phyloP scores from a whole-genome alignment of 176 grass and related monocot species.

The Musa itinerans region DNA sequence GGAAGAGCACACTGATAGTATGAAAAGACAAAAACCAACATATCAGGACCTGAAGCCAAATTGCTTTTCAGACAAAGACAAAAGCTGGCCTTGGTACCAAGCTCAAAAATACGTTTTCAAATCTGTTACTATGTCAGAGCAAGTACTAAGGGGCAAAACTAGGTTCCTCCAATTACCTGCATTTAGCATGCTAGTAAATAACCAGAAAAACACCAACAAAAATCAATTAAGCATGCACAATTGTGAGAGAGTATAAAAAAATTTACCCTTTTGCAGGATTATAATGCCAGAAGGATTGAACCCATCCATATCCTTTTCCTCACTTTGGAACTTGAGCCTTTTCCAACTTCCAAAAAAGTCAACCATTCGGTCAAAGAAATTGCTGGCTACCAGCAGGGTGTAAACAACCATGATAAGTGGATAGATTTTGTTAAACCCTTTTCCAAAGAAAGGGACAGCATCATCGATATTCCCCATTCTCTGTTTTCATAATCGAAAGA shows the following conservation, averaged over 20 bases:
- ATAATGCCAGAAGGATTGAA: constrained; percentile 91
- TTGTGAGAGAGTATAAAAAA: constrained; percentile 4
- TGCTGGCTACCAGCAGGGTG: constrained; percentile 81
- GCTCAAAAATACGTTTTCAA: neutral
- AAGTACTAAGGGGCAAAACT: neutral
- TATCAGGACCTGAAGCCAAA: too few relatives aligned
- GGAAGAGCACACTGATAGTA: too few relatives aligned
- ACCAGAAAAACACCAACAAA: constrained; percentile 2
- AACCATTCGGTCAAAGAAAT: constrained; percentile 91
- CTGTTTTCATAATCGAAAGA: constrained; percentile 39
- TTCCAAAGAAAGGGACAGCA: constrained; percentile 98
- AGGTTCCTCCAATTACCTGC: neutral
- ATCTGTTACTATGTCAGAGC: too few relatives aligned
- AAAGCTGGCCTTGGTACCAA: neutral
- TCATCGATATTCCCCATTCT: constrained; percentile 99
- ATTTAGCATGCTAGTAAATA: neutral
- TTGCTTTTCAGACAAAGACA: neutral
- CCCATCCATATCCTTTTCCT: constrained; percentile 81
- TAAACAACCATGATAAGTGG: constrained; percentile 98
- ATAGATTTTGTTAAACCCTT: constrained; percentile 98
- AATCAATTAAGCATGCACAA: neutral
- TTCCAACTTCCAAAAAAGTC: constrained; percentile 96
- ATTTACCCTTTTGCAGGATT: constrained; percentile 91
- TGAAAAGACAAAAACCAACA: too few relatives aligned
- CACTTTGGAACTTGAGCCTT: constrained; percentile 77